Evolutionary conservation across 768 basidiomycete genomes (phyloP).

Genomic region (Polyporus arcularius): DNA sequence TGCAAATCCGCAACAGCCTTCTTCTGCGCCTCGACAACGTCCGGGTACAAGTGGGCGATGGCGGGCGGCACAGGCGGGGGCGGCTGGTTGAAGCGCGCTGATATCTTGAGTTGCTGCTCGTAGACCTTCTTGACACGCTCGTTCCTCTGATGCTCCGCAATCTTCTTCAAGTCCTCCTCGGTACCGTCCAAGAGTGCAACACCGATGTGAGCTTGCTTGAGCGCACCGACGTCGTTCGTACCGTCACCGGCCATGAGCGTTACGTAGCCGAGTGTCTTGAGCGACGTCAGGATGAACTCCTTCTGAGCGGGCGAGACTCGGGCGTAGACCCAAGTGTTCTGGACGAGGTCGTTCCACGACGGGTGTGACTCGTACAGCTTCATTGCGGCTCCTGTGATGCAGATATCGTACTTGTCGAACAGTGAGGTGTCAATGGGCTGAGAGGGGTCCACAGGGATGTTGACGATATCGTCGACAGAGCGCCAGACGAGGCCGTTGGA

Average conservation of each 20-base stretch:
- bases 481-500: constrained; percentile 84
- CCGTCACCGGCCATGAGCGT: constrained; percentile 99
- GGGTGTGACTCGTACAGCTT: constrained; percentile 77
- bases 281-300: constrained; percentile 89
- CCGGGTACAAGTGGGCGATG: constrained; percentile 85
- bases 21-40: constrained; percentile 88
- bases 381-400: constrained; percentile 92
- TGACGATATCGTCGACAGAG: constrained; percentile 87
- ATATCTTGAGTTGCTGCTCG: constrained; percentile 91
- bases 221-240: constrained; percentile 97
- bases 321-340: constrained; percentile 98
- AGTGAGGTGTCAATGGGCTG: constrained; percentile 77
- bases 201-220: constrained; percentile 97
- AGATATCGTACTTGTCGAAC: constrained; percentile 91
- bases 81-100: constrained; percentile 85
- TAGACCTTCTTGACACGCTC: constrained; percentile 97
- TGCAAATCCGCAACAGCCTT: constrained; percentile 68
- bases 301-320: constrained; percentile 96
- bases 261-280: constrained; percentile 85
- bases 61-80: constrained; percentile 92
- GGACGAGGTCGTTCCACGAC: constrained; percentile 81
- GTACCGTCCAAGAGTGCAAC: constrained; percentile 92
- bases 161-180: constrained; percentile 87
- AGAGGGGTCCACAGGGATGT: constrained; percentile 82
- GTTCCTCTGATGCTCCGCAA: constrained; percentile 86